Percentiles rank a stretch among this genome's conserved stretches.
Evolutionary conservation across 192 early-diverging fungal genomes (phyloP).

Genomic region (Coemansia sp.): DNA sequence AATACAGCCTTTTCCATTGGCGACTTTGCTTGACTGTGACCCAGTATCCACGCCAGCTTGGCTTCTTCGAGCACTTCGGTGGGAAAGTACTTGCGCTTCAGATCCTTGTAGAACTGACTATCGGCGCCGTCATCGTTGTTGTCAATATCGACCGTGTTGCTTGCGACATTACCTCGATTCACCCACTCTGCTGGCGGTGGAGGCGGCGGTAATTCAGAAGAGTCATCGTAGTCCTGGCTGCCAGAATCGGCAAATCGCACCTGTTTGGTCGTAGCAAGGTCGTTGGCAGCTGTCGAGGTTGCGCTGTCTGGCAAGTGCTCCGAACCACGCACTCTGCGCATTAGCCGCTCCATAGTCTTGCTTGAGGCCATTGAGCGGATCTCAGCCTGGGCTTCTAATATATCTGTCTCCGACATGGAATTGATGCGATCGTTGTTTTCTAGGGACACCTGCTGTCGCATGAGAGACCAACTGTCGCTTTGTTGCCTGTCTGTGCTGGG

Average conservation of each 20-base stretch:
- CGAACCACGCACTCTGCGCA: slow-evolving; percentile 16
- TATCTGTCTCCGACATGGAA: slow-evolving; percentile 73
- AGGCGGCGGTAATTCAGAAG: slow-evolving; percentile 12
- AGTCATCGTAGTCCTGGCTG: slow-evolving; percentile 10
- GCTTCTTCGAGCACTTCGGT: slow-evolving; percentile 44
- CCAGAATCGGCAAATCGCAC: slow-evolving; percentile 23
- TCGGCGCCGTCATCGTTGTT: slow-evolving; percentile 27
- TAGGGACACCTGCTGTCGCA: slow-evolving; percentile 25
- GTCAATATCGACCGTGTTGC: slow-evolving; percentile 13
- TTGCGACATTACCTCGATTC: background rate
- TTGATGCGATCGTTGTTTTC: slow-evolving; percentile 56
- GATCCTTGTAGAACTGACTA: slow-evolving; percentile 30
- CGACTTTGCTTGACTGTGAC: slow-evolving; percentile 46
- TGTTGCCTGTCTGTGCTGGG: background rate
- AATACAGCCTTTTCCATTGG: slow-evolving; percentile 29
- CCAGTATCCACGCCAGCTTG: slow-evolving; percentile 50
- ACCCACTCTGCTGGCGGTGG: slow-evolving; percentile 45
- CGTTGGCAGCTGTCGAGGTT: background rate
- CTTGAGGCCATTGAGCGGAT: slow-evolving; percentile 61
- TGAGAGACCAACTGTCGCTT: background rate
- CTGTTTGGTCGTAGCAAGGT: slow-evolving; percentile 1
- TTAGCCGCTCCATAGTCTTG: slow-evolving; percentile 60
- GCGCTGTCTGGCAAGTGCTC: background rate
- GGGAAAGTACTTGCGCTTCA: slow-evolving; percentile 39
- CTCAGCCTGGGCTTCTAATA: slow-evolving; percentile 63